Evolutionary conservation across 2,329 filamentous ascomycete genomes (phyloP), one percentile per base, ranked within the genome.

Genomic region (Pseudocercospora crystallina): DNA sequence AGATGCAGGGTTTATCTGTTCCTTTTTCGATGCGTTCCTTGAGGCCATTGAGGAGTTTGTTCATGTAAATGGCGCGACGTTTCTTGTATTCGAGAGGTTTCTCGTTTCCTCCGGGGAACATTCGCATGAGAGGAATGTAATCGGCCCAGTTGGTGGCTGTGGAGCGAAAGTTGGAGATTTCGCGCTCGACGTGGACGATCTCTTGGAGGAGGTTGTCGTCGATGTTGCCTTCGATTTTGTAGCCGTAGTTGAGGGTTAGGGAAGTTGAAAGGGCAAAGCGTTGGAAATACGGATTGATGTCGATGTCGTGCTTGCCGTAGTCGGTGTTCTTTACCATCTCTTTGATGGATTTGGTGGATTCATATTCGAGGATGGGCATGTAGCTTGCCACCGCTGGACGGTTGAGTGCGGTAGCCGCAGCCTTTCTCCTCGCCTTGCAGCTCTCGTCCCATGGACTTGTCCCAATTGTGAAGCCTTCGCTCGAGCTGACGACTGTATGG

Each of bases 391-490:
- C 81, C 0, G 87, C 84, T 0, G 87, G 87, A 0, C 85, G 80
- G 66, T 91, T 91, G 15, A 92, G 76, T 0, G 89, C 87, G 0
- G 87, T 90, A 3, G 86, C 87, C 1, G 87, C 88, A 0, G 86
- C 87, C 73, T 90, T 91, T 56, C 89, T 81, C 8, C 87, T 80
- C 17, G 78, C 76, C 69, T 91, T 92, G 71, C 86, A 89, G 2
- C 84, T 89, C 43, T 90, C 87, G 55, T 91, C 87, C 85, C 88
- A 94, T 0, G 89, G 88, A 0, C 87, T 90, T 0, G 88, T 90
- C 1, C 89, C 89, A 54, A 94, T 90, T 0, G 88, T 92, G 69
- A 90, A 87, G 5, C 87, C 87, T 60, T 90, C 85, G 0, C 85
- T 88, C 31, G 78, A 82, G 1, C 87, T 90, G 2, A 90, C 85